Base-by-base conservation (phyloP, 75 land plant species). In the Pinus tabuliformis region DNA sequence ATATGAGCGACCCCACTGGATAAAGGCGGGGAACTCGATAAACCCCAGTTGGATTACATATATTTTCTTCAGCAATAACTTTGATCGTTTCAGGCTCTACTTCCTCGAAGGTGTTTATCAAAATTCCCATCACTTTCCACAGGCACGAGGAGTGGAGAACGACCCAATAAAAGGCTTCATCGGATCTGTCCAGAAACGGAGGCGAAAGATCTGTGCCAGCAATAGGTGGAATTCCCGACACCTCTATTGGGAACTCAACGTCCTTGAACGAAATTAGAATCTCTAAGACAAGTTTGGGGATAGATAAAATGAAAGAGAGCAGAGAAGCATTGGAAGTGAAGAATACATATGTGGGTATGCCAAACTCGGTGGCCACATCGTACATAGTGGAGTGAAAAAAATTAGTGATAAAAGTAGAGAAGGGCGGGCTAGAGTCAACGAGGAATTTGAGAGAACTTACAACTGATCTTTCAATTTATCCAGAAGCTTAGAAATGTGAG, bases 141-240 rank as follows among this genome's bases (percentile, higher is more conserved):
- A 78, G 77, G 28, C 62, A 22, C 16, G 73, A 73, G 3, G 65
- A 33, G 1, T 63, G 61, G 14, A 72, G 33, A 1, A 83, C 14
- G 56, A 73, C 22, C 76, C 54, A 61, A 18, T 85, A 20, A 26
- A 71, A 75, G 24, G 58, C 73, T 4, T 59, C 75, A 59, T 70
- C 73, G 12, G 62, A 45, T 20, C 76, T 75, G 66, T 86, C 75
- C 21, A 75, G 81, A 37, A 75, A 0, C 42, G 77, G 79, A 18
- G 82, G 65, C 4, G 61, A 56, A 3, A 86, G 45, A 22, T 86
- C 88, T 2, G 20, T 45, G 15, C 79, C 88, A 11, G 56, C 58
- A 13, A 86, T 0, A 22, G 88, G 84, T 3, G 80, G 73, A 57
- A 84, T 80, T 3, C 88, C 88, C 5, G 82, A 84, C 0, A 86